Conservation (phyloP, 139 green algal genomes). For the Bryopsis sp. region DNA sequence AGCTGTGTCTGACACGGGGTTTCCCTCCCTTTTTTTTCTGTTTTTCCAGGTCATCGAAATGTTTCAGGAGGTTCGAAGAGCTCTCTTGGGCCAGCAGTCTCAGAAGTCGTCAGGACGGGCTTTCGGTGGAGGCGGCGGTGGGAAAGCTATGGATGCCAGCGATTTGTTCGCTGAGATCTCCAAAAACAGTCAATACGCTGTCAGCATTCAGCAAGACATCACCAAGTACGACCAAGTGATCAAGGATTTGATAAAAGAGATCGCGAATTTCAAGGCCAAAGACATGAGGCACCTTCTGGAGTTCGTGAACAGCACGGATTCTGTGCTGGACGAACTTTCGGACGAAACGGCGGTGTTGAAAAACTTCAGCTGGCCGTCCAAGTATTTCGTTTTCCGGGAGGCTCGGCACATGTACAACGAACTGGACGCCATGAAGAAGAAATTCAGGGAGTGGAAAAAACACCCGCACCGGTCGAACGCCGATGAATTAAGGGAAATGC, state of each 20-base stretch:
- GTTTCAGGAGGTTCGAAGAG: conserved; percentile 18
- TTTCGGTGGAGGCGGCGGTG: background rate
- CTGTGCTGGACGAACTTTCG: conserved; percentile 9
- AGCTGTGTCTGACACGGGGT: too few relatives aligned
- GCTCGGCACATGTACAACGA: conserved; percentile 7
- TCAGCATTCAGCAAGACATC: conserved; percentile 10
- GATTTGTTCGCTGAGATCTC: conserved; percentile 13
- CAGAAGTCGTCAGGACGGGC: background rate
- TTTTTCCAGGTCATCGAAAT: conserved; percentile 15
- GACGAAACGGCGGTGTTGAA: conserved; percentile 17
- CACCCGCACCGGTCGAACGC: background rate
- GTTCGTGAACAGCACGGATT: conserved; percentile 17
- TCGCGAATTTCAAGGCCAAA: conserved; percentile 7
- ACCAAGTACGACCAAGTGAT: conserved; percentile 4
- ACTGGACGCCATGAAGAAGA: conserved; percentile 15
- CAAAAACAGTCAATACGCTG: conserved; percentile 13
- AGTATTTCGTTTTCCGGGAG: conserved; percentile 8
- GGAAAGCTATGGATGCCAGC: background rate
- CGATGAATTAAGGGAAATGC: conserved; percentile 8
- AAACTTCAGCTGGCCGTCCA: conserved; percentile 11
- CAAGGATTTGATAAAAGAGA: conserved; percentile 14
- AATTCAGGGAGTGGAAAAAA: conserved; percentile 16
- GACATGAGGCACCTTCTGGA: conserved; percentile 10
- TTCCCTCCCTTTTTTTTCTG: background rate
- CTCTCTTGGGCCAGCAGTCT: background rate